Conservation (phyloP, 1,139 yeast genomes). For the Candida sp. region DNA sequence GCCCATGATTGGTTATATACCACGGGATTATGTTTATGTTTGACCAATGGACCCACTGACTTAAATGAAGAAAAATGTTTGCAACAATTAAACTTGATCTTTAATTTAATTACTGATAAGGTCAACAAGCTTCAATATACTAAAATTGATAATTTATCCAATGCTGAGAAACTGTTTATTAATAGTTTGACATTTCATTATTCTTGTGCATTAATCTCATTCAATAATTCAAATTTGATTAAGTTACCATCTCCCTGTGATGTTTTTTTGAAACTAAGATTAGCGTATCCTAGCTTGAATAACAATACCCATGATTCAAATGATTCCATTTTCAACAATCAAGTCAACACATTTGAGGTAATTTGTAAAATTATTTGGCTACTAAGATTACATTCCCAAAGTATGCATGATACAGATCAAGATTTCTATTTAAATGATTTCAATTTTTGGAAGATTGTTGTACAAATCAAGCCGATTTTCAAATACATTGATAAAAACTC, state of each 20-base stretch:
- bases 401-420: constrained; percentile 1
- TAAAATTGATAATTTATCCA: background rate
- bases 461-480: constrained; percentile 3
- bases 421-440: constrained; percentile 4
- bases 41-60: constrained; percentile 7
- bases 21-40: constrained; percentile 7
- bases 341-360: constrained; percentile 6
- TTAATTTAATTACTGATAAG: constrained; percentile 5
- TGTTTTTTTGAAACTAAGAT: constrained; percentile 5
- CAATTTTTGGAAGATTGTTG: constrained; percentile 5
- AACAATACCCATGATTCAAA: constrained; percentile 3
- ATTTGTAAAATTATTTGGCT: constrained; percentile 7
- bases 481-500: constrained; percentile 4
- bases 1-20: constrained; percentile 9
- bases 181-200: constrained; percentile 8
- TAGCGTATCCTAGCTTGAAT: constrained; percentile 5
- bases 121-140: background rate
- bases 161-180: constrained; percentile 6
- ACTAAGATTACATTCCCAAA: constrained; percentile 7
- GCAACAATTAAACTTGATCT: constrained; percentile 7
- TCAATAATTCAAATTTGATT: constrained; percentile 5
- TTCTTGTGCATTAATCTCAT: constrained; percentile 5
- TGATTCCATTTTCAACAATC: constrained; percentile 7
- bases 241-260: constrained; percentile 7
- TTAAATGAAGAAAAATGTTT: constrained; percentile 7